Evolutionary conservation across 805 yeast species (phyloP), one percentile per base, ranked within the genome.

Genomic region (Ogataea pignaliae): DNA sequence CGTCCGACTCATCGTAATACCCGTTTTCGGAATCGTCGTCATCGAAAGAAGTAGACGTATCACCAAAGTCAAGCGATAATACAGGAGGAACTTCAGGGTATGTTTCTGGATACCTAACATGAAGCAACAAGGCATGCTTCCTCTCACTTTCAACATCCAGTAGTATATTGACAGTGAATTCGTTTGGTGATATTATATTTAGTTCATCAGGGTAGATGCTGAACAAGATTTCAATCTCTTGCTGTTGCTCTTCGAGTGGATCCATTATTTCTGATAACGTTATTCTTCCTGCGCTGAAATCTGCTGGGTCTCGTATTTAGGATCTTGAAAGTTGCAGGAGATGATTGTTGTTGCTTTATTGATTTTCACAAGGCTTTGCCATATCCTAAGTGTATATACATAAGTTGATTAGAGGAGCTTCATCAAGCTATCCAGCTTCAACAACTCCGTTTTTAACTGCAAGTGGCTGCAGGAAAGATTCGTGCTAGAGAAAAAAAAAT

Each of bases 151-250:
- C 72, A 3, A 91, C 81, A 52, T 91, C 97, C 37, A 90, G 69
- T 16, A 60, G 56, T n/a, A 88, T 53, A 40, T 69, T 69, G 31
- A 91, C 75, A 36, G 78, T 71, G 60, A 79, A 86, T 32, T 71
- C 71, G 7, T 70, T 64, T 16, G 74, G 75, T 1, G 76, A 59
- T 31, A 71, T 54, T 10, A 69, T 56, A n/a, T 60, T 66, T 29
- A 88, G 66, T 63, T 91, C 99, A 59, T 91, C 97, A 6, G 98
- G 99, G 61, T 93, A 91, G 43, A 91, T 91, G 14, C 95, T 83
- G 60, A 87, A 83, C 45, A 91, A 74, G 41, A 93, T 89, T 63
- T 90, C 97, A 37, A 93, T 62, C 64, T 91, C 99, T 66, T 91
- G 96, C 28, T 59, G 64, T 61, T 91, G 97, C 59, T 93, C 97